Evolutionary conservation across 768 basidiomycete genomes (phyloP).

Genomic region (Rubroboletus pulcherrimus): DNA sequence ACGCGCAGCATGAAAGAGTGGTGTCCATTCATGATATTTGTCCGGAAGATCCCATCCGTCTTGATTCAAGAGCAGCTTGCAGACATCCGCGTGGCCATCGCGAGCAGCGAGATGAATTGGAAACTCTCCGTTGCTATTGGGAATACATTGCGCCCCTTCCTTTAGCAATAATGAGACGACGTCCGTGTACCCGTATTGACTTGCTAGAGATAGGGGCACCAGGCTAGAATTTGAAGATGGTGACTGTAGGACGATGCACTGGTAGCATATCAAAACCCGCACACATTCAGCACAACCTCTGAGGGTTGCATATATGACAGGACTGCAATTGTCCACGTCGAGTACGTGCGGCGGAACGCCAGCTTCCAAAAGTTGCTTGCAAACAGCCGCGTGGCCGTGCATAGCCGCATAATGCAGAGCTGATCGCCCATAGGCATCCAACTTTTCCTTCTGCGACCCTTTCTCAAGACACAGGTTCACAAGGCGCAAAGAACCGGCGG

Average conservation of each 20-base stretch:
- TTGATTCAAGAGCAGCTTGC: slow-evolving; percentile 65
- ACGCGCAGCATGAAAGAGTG: slow-evolving; percentile 90
- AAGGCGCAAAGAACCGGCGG: slow-evolving; percentile 73
- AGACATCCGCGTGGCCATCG: slow-evolving; percentile 86
- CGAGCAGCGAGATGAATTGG: slow-evolving; percentile 95
- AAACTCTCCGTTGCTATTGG: slow-evolving; percentile 95
- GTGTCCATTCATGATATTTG: slow-evolving; percentile 99
- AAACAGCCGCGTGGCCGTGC: slow-evolving; percentile 79
- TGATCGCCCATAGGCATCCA: slow-evolving; percentile 89
- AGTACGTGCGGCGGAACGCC: slow-evolving; percentile 61
- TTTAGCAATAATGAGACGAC: slow-evolving; percentile 75
- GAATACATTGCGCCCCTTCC: slow-evolving; percentile 70
- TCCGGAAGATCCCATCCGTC: slow-evolving; percentile 85
- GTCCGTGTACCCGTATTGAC: slow-evolving; percentile 82
- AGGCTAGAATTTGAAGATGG: slow-evolving; percentile 60
- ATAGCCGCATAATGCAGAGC: slow-evolving; percentile 95
- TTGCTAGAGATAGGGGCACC: slow-evolving; percentile 85
- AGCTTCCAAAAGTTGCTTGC: slow-evolving; percentile 69
- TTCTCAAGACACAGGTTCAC: slow-evolving; percentile 77
- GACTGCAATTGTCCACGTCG: slow-evolving; percentile 92
- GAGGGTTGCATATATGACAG: slow-evolving; percentile 91
- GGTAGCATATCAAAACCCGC: slow-evolving; percentile 70
- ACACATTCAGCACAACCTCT: slow-evolving; percentile 83
- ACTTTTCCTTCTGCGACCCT: slow-evolving; percentile 63
- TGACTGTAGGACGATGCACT: slow-evolving; percentile 61